phyloP scores from a whole-genome alignment of 768 basidiomycete genomes.

The Amanita molliuscula region DNA sequence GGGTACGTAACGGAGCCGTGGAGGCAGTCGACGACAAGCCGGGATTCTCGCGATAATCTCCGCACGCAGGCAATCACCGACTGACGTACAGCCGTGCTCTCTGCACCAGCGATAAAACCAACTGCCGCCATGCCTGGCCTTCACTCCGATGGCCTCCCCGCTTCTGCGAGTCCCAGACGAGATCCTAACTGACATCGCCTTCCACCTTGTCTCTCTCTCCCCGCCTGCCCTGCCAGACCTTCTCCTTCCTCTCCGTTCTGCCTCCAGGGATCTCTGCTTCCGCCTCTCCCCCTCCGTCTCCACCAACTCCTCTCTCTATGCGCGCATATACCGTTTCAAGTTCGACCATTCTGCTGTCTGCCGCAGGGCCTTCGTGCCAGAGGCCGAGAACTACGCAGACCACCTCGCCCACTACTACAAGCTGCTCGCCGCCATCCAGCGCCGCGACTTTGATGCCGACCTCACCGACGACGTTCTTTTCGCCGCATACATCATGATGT shows the following conservation, averaged over 20 bases:
- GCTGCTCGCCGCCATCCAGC: constrained; percentile 29
- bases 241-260: constrained; percentile 37
- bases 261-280: constrained; percentile 7
- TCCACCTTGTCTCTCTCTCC: constrained; percentile 30
- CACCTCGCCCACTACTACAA: constrained; percentile 26
- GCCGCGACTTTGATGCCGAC: constrained; percentile 15
- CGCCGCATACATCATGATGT: constrained; percentile 42
- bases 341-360: constrained; percentile 45
- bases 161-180: constrained; percentile 26
- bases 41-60: constrained; percentile 8
- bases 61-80: constrained; percentile 5
- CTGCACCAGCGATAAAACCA: neutral
- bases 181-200: constrained; percentile 42
- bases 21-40: neutral
- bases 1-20: constrained; percentile 4
- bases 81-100: constrained; percentile 2
- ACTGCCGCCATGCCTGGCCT: constrained; percentile 1
- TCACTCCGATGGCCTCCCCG: constrained; percentile 5
- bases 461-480: constrained; percentile 28
- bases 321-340: constrained; percentile 40
- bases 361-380: constrained; percentile 37
- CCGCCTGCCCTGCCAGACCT: constrained; percentile 36
- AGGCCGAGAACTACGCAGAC: constrained; percentile 18
- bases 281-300: constrained; percentile 19
- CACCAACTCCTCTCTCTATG: constrained; percentile 37